These are phyloP conservation scores for Yarrowia osloensis DNA, from an alignment of 805 yeast genomes.

Conservation along the genomic window DNA sequence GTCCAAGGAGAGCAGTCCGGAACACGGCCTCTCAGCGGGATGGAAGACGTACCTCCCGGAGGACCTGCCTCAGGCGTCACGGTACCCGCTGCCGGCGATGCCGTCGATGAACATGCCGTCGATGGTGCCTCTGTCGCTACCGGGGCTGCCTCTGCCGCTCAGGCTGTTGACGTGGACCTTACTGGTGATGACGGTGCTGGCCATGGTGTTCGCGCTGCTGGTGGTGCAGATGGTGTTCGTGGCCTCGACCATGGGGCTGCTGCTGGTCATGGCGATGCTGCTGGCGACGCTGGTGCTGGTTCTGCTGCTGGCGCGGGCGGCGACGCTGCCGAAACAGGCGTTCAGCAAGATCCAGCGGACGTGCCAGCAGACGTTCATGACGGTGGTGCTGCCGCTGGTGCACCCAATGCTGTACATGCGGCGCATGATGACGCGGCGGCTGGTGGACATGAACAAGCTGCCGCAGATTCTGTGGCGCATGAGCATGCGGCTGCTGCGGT, in stretches of 20 bases:
- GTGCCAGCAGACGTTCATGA: slow-evolving; percentile 23
- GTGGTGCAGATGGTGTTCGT: slow-evolving; percentile 19
- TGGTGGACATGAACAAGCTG: slow-evolving; percentile 12
- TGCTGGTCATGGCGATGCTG: background rate
- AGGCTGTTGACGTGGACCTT: slow-evolving; percentile 12
- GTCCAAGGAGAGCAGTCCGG: too few species aligned
- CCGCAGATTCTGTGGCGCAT: slow-evolving; percentile 27
- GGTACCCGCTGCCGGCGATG: background rate
- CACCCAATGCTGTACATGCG: slow-evolving; percentile 29
- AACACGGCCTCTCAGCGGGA: background rate
- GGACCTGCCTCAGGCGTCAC: background rate
- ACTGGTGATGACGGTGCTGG: background rate
- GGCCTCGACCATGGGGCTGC: slow-evolving; percentile 3
- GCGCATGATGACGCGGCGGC: slow-evolving; percentile 5
- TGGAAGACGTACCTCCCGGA: slow-evolving; percentile 6
- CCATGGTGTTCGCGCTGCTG: background rate
- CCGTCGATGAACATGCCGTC: background rate
- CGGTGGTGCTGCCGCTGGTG: slow-evolving; percentile 23
- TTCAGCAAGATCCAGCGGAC: background rate
- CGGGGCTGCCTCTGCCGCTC: slow-evolving; percentile 2
- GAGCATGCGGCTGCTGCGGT: slow-evolving; percentile 16
- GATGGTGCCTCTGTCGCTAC: background rate
- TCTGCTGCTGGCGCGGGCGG: background rate
- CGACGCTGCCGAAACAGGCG: slow-evolving; percentile 2
- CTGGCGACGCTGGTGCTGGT: slow-evolving; percentile 1